Base-by-base conservation (phyloP, 2,329 filamentous ascomycete genomes). In the Beauveria sp. region DNA sequence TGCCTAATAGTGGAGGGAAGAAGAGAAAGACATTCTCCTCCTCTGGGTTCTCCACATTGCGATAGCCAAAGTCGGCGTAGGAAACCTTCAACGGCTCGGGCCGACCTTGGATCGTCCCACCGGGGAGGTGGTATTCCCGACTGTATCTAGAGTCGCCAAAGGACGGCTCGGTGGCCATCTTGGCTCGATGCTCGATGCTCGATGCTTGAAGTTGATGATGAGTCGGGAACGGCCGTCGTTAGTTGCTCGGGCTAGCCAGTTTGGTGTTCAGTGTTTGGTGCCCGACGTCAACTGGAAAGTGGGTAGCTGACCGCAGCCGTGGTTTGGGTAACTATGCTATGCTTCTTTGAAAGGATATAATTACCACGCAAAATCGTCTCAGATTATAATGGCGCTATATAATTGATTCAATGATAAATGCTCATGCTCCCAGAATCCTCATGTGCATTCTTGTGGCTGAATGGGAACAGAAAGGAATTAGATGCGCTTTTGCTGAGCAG, bases 11-110 rank as follows among this genome's bases (percentile, higher is more conserved):
- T 1, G 69, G 66, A 7, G 63, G 62, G 61, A 69, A 72, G 63
- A 71, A 68, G 28, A 74, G 66, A 2, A 71, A 55, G 2, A 73
- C 67, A 26, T 66, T 63, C 18, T 72, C 70, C 16, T 65, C 55
- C 10, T 67, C 65, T 0, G 69, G 67, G 26, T 66, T 46, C 2
- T 55, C 64, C 26, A 66, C 66, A 58, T 71, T 67, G 58, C 65
- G 68, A 61, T 71, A 72, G 56, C 70, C 70, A 52, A 65, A 72
- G 65, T 72, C 72, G 62, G 68, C 66, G 55, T 72, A 73, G 7
- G 61, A 64, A 18, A 72, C 55, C 12, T 61, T 61, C 1, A 61
- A 9, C 2, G 43, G 26, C 14, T 48, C 54, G 34, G 63, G 6
- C 20, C 65, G 66, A 12, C 61, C 64, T 5, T 54, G 20, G 12